Percentiles rank a stretch among this genome's conserved stretches.
These are phyloP conservation scores for Artemisia argyi DNA, from an alignment of 129 eudicot genomes.

Conservation along the genomic window DNA sequence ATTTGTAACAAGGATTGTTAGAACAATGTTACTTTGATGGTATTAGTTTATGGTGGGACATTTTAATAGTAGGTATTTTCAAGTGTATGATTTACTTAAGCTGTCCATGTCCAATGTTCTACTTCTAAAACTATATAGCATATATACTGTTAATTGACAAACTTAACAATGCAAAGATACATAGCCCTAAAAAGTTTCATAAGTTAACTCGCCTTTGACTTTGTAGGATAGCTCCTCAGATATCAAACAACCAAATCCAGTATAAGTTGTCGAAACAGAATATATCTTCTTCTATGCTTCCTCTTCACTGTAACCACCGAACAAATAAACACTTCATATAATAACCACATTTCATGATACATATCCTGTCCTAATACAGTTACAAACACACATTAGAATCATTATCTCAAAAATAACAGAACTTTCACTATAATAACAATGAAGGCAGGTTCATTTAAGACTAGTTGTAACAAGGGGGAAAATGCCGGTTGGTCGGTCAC, in stretches of 20 bases:
- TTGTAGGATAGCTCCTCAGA: conserved; percentile 90
- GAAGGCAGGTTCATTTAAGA: background rate
- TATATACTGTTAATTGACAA: background rate
- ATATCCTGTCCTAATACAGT: background rate
- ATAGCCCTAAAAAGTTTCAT: conserved; percentile 12
- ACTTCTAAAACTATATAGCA: background rate
- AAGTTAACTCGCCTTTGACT: conserved; percentile 68
- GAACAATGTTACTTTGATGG: background rate
- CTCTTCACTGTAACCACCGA: conserved; percentile 66
- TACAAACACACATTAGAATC: background rate
- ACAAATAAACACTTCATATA: conserved; percentile 5
- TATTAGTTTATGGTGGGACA: background rate
- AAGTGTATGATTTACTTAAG: too few relatives aligned
- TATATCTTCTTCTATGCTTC: conserved; percentile 97
- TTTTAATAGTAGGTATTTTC: background rate
- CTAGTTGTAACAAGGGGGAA: too few relatives aligned
- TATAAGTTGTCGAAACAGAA: conserved; percentile 88
- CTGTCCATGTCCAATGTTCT: background rate
- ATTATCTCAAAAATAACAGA: background rate
- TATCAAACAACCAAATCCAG: conserved; percentile 92
- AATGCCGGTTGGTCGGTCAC: too few relatives aligned
- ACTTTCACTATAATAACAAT: background rate
- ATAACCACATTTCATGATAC: background rate
- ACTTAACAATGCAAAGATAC: background rate
- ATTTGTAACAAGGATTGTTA: background rate